Evolutionary conservation across 2,329 filamentous ascomycete genomes (phyloP).

Genomic region (Talaromyces pinophilus): DNA sequence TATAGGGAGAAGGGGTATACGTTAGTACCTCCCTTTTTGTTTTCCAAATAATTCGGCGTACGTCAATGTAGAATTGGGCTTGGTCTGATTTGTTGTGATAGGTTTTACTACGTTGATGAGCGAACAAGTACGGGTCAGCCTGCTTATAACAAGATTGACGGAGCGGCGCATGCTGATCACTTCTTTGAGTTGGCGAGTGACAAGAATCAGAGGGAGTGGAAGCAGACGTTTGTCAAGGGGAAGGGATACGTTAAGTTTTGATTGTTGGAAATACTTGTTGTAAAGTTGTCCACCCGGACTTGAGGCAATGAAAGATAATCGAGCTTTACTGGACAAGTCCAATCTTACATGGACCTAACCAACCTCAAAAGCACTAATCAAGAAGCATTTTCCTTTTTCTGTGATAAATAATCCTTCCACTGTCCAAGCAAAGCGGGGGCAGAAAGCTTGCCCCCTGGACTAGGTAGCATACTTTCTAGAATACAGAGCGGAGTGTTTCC

Average conservation of each 20-base stretch:
- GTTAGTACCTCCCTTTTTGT: neutral
- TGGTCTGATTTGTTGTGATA: neutral
- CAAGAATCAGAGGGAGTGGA: conserved; percentile 13
- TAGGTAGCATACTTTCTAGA: too few species aligned
- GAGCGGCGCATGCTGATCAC: conserved; percentile 8
- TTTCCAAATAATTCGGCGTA: too few species aligned
- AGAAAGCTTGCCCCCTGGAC: too few species aligned
- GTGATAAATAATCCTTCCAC: too few species aligned
- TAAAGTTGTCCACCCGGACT: neutral
- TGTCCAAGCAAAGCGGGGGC: too few species aligned
- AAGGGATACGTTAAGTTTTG: conserved; percentile 8
- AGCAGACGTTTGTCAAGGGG: conserved; percentile 17
- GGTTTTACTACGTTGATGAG: conserved; percentile 8
- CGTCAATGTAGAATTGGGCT: too few species aligned
- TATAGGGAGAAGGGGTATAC: neutral
- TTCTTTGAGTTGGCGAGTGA: conserved; percentile 3
- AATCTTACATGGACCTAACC: neutral
- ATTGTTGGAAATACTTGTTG: neutral
- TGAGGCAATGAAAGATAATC: neutral
- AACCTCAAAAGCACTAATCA: too few species aligned
- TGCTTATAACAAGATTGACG: neutral
- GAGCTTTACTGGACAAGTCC: neutral
- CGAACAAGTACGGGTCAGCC: neutral
- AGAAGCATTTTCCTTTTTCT: too few species aligned
- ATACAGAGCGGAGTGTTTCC: too few species aligned